These are phyloP conservation scores for Candida pseudofarinosa DNA, from an alignment of 805 yeast species.

Conservation along the genomic window DNA sequence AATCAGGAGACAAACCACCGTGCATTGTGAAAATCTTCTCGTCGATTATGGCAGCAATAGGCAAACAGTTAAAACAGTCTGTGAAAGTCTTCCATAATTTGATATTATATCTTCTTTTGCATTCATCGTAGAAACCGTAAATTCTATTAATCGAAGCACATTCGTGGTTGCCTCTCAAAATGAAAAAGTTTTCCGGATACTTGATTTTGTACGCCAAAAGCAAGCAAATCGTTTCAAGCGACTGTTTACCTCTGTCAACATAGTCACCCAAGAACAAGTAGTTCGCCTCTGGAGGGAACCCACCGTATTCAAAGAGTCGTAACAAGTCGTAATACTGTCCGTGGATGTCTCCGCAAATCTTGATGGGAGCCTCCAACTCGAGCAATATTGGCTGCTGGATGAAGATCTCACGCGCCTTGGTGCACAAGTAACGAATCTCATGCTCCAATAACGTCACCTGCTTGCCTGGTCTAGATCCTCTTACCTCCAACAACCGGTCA, in stretches of 20 bases:
- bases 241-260: slow-evolving; percentile 98
- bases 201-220: slow-evolving; percentile 94
- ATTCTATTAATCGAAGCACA: slow-evolving; percentile 97
- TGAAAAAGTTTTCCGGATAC: slow-evolving; percentile 96
- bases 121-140: slow-evolving; percentile 97
- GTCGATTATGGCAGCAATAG: slow-evolving; percentile 97
- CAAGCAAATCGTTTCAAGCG: slow-evolving; percentile 91
- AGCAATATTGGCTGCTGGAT: slow-evolving; percentile 94
- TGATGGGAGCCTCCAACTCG: slow-evolving; percentile 96
- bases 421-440: slow-evolving; percentile 92
- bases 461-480: slow-evolving; percentile 98
- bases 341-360: slow-evolving; percentile 96
- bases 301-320: slow-evolving; percentile 96
- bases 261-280: slow-evolving; percentile 94
- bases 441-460: slow-evolving; percentile 91
- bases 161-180: slow-evolving; percentile 96
- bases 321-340: slow-evolving; percentile 96
- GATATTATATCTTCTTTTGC: slow-evolving; percentile 96
- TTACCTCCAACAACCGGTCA: slow-evolving; percentile 92
- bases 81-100: slow-evolving; percentile 98
- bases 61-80: slow-evolving; percentile 96
- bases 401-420: slow-evolving; percentile 96
- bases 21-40: slow-evolving; percentile 99
- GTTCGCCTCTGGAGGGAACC: slow-evolving; percentile 98
- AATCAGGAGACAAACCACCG: slow-evolving; percentile 96